Evolutionary conservation across 2,329 filamentous ascomycete species (phyloP).

Genomic region (Claviceps sp.): DNA sequence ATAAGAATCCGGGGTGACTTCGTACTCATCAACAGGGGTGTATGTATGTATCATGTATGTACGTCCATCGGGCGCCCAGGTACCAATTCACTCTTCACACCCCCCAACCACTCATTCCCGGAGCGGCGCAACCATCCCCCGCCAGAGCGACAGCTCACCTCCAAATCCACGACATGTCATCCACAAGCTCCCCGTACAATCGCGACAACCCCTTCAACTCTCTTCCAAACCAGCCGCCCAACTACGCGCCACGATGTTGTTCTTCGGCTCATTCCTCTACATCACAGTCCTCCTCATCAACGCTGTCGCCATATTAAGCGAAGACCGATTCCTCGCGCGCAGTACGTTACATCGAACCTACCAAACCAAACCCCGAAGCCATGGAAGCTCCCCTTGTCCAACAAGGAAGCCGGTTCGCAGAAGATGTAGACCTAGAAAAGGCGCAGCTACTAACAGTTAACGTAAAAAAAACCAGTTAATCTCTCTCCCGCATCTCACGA

Average conservation of each 20-base stretch:
- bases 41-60: neutral
- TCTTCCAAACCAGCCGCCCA: neutral
- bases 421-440: neutral
- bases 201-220: neutral
- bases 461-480: slow-evolving; percentile 41
- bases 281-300: slow-evolving; percentile 79
- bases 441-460: neutral
- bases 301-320: slow-evolving; percentile 82
- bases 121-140: slow-evolving; percentile 22
- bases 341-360: slow-evolving; percentile 25
- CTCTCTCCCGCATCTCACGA: slow-evolving; percentile 61
- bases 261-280: slow-evolving; percentile 62
- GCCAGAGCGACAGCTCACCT: slow-evolving; percentile 4
- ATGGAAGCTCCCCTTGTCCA: neutral
- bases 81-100: neutral
- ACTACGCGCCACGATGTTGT: slow-evolving; percentile 39
- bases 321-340: slow-evolving; percentile 78
- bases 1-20: too few relatives aligned
- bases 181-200: neutral
- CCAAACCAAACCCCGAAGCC: neutral
- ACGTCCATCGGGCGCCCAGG: neutral
- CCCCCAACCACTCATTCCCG: slow-evolving; percentile 7
- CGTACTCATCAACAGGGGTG: too few relatives aligned
- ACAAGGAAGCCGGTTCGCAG: neutral
- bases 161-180: neutral